Evolutionary conservation across 345 rosid genomes (phyloP).

Genomic region (Bruguiera gymnorhiza): DNA sequence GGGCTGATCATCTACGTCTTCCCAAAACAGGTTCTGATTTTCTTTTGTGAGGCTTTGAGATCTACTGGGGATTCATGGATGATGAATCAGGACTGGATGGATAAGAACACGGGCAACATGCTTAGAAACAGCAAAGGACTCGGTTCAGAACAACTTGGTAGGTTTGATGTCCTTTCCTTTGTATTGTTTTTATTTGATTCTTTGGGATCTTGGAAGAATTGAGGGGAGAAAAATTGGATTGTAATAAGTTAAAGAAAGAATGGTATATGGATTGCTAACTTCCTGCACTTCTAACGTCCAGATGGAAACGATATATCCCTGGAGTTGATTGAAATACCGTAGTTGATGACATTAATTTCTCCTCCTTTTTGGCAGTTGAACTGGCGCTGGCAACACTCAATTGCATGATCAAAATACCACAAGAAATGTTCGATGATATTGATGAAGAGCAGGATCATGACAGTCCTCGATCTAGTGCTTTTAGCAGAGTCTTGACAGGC

Average conservation of each 20-base stretch:
- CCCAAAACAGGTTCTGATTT: constrained; percentile 42
- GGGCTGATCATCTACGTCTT: constrained; percentile 5
- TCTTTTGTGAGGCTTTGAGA: constrained; percentile 50
- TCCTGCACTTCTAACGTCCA: background rate
- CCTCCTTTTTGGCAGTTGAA: constrained; percentile 39
- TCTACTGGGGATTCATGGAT: constrained; percentile 70
- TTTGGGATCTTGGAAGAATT: background rate
- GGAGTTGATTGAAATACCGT: background rate
- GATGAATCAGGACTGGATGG: constrained; percentile 45
- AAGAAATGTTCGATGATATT: constrained; percentile 55
- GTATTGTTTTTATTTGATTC: background rate
- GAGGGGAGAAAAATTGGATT: no score
- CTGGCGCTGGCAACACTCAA: constrained; percentile 51
- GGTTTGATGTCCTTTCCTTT: background rate
- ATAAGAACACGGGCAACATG: constrained; percentile 35
- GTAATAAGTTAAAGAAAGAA: no score
- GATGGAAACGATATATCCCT: background rate
- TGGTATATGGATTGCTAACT: background rate
- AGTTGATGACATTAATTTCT: background rate
- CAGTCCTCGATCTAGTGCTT: constrained; percentile 22
- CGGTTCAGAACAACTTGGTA: constrained; percentile 55
- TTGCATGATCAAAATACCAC: constrained; percentile 48
- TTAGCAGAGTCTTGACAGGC: constrained; percentile 26
- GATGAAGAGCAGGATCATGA: constrained; percentile 48
- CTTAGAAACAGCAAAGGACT: constrained; percentile 34